Conservation (phyloP, 768 basidiomycete genomes). For the Neoboletus subvelutipes region DNA sequence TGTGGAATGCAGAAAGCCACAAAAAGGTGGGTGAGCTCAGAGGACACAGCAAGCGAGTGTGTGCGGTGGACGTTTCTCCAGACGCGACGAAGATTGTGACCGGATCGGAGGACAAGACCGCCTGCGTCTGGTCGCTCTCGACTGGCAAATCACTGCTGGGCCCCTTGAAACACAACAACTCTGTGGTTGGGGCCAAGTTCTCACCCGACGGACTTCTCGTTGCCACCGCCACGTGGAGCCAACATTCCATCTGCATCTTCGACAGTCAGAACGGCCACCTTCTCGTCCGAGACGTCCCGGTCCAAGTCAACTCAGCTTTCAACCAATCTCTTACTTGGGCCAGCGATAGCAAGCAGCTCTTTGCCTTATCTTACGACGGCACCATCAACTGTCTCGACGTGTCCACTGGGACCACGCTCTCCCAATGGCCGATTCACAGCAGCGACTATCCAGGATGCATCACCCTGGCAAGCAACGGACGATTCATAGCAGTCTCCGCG, state of each 20-base stretch:
- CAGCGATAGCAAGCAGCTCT: too few species aligned
- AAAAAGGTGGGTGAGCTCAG: background rate
- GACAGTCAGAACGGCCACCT: too few species aligned
- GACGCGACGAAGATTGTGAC: background rate
- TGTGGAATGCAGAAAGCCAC: background rate
- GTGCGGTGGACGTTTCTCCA: too few species aligned
- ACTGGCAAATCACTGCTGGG: background rate
- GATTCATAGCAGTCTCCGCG: slow-evolving; percentile 5
- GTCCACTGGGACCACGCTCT: too few species aligned
- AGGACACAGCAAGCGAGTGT: background rate
- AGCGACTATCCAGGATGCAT: background rate
- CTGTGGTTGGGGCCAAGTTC: background rate
- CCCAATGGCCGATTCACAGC: too few species aligned
- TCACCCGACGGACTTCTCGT: slow-evolving; percentile 1
- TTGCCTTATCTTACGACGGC: too few species aligned
- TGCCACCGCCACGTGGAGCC: background rate
- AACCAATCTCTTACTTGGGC: too few species aligned
- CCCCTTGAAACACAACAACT: background rate
- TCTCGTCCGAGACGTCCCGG: background rate
- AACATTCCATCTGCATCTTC: background rate
- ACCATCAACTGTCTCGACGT: too few species aligned
- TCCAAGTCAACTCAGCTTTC: background rate
- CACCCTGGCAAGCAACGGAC: background rate
- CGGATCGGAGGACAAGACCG: too few species aligned
- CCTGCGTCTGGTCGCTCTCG: too few species aligned